Conservation (phyloP, 768 basidiomycete genomes). For the Fomitopsis pulvina region DNA sequence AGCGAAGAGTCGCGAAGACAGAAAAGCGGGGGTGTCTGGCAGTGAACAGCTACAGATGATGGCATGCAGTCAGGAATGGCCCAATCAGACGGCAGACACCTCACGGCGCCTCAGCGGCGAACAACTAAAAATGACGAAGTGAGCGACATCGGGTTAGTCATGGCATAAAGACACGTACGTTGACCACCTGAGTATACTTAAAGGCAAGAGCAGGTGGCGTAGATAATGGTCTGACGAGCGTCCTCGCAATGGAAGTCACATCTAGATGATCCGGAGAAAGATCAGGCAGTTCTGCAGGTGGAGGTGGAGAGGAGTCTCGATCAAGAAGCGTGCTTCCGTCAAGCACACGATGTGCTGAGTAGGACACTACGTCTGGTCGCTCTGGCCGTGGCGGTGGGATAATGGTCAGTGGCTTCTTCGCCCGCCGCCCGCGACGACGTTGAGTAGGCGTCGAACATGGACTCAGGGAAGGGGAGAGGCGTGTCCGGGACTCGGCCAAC, state of each 20-base stretch:
- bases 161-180: conserved; percentile 8
- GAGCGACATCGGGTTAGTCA: background rate
- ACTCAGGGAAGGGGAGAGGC: conserved; percentile 2
- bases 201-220: conserved; percentile 15
- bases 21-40: too few species aligned
- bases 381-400: background rate
- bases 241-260: background rate
- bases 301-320: background rate
- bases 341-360: conserved; percentile 11
- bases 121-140: conserved; percentile 13
- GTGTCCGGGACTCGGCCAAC: background rate
- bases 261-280: background rate
- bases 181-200: conserved; percentile 2
- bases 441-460: conserved; percentile 3
- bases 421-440: background rate
- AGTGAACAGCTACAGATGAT: too few species aligned
- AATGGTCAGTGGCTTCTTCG: background rate
- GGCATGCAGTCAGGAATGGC: too few species aligned
- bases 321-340: conserved; percentile 17
- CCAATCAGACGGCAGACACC: background rate
- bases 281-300: background rate
- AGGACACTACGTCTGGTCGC: background rate
- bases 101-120: conserved; percentile 22
- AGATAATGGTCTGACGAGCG: conserved; percentile 18
- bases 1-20: too few species aligned